Conservation (phyloP, 805 yeast genomes). For the Nakazawaea holstii region DNA sequence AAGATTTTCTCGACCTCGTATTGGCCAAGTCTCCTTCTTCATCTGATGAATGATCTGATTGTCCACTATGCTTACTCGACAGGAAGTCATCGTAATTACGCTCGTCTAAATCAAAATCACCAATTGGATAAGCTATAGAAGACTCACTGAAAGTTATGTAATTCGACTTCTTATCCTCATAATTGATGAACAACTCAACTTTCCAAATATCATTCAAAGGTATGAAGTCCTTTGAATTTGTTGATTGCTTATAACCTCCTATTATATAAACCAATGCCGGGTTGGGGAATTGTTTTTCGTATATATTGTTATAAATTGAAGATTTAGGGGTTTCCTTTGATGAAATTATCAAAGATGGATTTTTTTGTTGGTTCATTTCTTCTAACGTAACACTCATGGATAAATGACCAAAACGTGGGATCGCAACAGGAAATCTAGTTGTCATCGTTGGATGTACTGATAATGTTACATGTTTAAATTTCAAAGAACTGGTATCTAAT, state of each 20-base stretch:
- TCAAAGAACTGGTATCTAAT: constrained; percentile 45
- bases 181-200: constrained; percentile 30
- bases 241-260: constrained; percentile 41
- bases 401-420: constrained; percentile 28
- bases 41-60: constrained; percentile 4
- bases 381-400: constrained; percentile 21
- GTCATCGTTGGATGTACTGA: constrained; percentile 25
- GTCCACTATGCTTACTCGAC: constrained; percentile 4
- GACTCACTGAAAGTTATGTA: constrained; percentile 25
- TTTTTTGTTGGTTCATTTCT: constrained; percentile 17
- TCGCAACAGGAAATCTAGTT: constrained; percentile 19
- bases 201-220: constrained; percentile 37
- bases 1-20: constrained; percentile 3
- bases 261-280: constrained; percentile 35
- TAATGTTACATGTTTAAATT: constrained; percentile 41
- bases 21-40: constrained; percentile 13
- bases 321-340: not conserved
- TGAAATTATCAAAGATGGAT: not conserved
- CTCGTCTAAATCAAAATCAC: constrained; percentile 19
- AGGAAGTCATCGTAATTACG: constrained; percentile 9
- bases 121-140: constrained; percentile 24
- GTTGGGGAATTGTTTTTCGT: constrained; percentile 10
- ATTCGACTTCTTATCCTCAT: constrained; percentile 27
- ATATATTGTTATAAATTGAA: not conserved
- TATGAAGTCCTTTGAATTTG: constrained; percentile 19